A percentile compares a stretch with the other conserved stretches of the same genome.
Evolutionary conservation across 163 green algal species (phyloP).

Genomic region (Scenedesmus sp.): DNA sequence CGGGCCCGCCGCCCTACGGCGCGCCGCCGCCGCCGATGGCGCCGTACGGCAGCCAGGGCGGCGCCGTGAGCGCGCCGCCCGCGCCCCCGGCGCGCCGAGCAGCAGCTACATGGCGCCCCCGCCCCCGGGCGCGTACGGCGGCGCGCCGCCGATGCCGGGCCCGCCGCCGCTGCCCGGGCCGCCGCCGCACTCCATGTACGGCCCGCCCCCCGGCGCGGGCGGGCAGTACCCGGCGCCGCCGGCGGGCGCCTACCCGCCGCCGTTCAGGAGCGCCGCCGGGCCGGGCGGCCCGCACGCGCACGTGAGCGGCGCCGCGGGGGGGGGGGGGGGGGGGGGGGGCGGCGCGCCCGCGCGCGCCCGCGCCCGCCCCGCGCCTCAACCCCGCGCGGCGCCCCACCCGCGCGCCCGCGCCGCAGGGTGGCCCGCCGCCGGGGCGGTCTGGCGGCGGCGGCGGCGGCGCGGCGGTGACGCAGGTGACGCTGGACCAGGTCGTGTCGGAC

Average conservation of each 20-base stretch:
- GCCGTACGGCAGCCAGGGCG: constrained; percentile 6
- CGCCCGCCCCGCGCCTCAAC: no score
- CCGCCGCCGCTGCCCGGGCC: neutral
- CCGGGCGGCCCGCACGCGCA: constrained; percentile 2
- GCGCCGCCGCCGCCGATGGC: neutral
- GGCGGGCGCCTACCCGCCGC: constrained; percentile 30
- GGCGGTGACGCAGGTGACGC: constrained; percentile 47
- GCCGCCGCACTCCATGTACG: constrained; percentile 18
- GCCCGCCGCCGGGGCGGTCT: neutral
- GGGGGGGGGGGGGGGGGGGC: no score
- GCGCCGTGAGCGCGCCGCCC: constrained; percentile 8
- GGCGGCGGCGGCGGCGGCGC: constrained; percentile 1
- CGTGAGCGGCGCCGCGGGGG: constrained; percentile 2
- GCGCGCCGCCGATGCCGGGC: neutral
- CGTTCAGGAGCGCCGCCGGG: constrained; percentile 21
- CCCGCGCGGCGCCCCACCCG: neutral
- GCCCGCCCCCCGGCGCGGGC: neutral
- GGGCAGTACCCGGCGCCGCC: constrained; percentile 36
- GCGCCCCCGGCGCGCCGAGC: constrained; percentile 11
- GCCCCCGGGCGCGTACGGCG: neutral
- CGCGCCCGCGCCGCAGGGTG: neutral
- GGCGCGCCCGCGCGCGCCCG: no score
- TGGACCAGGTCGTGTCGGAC: constrained; percentile 65
- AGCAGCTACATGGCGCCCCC: constrained; percentile 8
- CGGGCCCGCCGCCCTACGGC: constrained; percentile 9